Conservation (phyloP, 257 asterid genomes). For the Jasminum sambac region DNA sequence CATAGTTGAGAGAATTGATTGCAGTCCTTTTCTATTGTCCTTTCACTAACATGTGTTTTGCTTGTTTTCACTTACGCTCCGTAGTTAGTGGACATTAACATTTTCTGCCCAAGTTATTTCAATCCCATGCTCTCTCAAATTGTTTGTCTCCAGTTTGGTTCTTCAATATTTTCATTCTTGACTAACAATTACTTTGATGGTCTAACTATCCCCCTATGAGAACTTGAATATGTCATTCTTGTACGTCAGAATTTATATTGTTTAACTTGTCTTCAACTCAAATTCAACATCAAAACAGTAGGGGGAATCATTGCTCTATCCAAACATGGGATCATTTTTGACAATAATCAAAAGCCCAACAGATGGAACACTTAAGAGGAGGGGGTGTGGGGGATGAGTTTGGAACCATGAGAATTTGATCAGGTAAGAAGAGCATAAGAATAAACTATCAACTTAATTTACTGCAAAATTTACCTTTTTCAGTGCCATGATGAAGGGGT, state of each 20-base stretch:
- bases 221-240: neutral
- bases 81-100: neutral
- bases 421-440: neutral
- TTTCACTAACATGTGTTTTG: neutral
- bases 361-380: neutral
- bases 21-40: neutral
- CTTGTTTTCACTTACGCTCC: neutral
- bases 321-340: neutral
- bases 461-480: slow-evolving; percentile 52
- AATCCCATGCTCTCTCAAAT: neutral
- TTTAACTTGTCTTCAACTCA: neutral
- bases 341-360: neutral
- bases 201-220: neutral
- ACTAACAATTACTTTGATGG: neutral
- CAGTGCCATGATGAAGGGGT: slow-evolving; percentile 73
- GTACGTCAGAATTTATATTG: neutral
- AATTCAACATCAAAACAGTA: neutral
- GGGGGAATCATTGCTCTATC: neutral
- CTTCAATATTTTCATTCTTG: neutral
- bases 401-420: too few relatives aligned
- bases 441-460: slow-evolving; percentile 18
- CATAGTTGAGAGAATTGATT: neutral
- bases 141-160: neutral
- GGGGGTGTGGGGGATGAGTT: too few relatives aligned
- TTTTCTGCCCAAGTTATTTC: neutral